Conservation (phyloP, 2,329 filamentous ascomycete species). For the Apiospora marii region DNA sequence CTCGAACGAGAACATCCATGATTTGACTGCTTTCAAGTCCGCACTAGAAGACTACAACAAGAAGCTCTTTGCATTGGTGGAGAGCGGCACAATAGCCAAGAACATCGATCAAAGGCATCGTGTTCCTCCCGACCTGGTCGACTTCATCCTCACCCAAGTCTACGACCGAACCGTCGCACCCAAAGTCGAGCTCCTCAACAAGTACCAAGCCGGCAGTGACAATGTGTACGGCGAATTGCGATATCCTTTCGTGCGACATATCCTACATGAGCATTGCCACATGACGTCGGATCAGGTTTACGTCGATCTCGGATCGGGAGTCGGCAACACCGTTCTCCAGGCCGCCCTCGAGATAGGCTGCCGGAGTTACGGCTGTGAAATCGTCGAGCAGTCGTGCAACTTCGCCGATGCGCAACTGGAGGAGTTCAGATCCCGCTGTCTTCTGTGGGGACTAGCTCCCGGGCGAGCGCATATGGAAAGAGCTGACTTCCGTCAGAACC, state of each 20-base stretch:
- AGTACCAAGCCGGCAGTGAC: slow-evolving; percentile 89
- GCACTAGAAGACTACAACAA: slow-evolving; percentile 82
- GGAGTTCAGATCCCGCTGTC: slow-evolving; percentile 86
- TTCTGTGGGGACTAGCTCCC: slow-evolving; percentile 85
- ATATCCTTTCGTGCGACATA: slow-evolving; percentile 81
- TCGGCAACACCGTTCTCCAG: slow-evolving; percentile 94
- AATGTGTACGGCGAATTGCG: slow-evolving; percentile 95
- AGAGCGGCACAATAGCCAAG: slow-evolving; percentile 74
- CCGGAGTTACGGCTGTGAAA: slow-evolving; percentile 95
- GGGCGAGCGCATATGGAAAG: slow-evolving; percentile 82
- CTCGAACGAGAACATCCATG: slow-evolving; percentile 69
- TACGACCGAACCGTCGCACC: slow-evolving; percentile 94
- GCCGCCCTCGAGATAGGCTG: slow-evolving; percentile 92
- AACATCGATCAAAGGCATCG: slow-evolving; percentile 74
- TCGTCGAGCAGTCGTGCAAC: slow-evolving; percentile 89
- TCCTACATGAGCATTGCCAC: slow-evolving; percentile 77
- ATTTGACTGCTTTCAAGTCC: slow-evolving; percentile 72
- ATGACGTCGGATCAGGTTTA: slow-evolving; percentile 88
- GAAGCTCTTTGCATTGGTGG: slow-evolving; percentile 69
- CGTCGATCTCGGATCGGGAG: slow-evolving; percentile 92
- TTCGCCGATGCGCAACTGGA: slow-evolving; percentile 80
- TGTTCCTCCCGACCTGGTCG: slow-evolving; percentile 75
- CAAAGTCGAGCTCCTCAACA: slow-evolving; percentile 80
- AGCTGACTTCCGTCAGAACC: slow-evolving; percentile 83
- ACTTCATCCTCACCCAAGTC: slow-evolving; percentile 84